Evolutionary conservation across 2,329 filamentous ascomycete genomes (phyloP), one percentile per base, ranked within the genome.

Genomic region (Cladosporium sp.): DNA sequence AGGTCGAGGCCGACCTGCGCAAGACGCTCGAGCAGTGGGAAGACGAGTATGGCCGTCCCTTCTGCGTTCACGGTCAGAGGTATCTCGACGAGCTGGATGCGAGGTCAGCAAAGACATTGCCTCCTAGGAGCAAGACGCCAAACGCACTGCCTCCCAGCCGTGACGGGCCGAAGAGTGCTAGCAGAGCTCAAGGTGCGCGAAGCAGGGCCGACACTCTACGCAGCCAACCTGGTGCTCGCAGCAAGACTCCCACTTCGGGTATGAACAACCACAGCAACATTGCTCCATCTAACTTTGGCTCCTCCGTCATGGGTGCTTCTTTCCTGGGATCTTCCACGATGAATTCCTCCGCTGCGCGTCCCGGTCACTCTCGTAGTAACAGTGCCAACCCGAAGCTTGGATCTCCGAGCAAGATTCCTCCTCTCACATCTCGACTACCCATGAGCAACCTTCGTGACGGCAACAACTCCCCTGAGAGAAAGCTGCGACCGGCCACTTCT

Each of bases 31-130:
- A 92, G 65, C 74, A 79, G 40, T 99, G 89, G 84, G 93, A 99
- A 67, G 86, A 95, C 47, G 93, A 97, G 64, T 96, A 92, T 67
- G 92, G 90, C 3, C 83, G 90, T 9, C 89, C 91, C 3, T 99
- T 99, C 76, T 76, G 95, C 40, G 91, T 99, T 12, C 89, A 93
- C 58, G 93, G 93, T 24, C 87, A 96, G 64, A 80, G 89, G 57
- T 99, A 96, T 65, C 77, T 99, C 30, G 90, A 97, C 56, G 80
- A 86, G 52, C 73, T 97, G n/a, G 86, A 89, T 44, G 78, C 77
- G 9, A 77, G 78, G 13, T 80, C 83, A 20, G 64, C 78, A 9
- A 79, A 80, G 56, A 78, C 76, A 9, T 76, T 80, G 12, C 83
- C 85, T 12, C 58, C 58, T 34, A 61, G 58, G 51, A 63, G 60